phyloP scores from a whole-genome alignment of 176 grass and related monocot species.

The Triticum urartu region DNA sequence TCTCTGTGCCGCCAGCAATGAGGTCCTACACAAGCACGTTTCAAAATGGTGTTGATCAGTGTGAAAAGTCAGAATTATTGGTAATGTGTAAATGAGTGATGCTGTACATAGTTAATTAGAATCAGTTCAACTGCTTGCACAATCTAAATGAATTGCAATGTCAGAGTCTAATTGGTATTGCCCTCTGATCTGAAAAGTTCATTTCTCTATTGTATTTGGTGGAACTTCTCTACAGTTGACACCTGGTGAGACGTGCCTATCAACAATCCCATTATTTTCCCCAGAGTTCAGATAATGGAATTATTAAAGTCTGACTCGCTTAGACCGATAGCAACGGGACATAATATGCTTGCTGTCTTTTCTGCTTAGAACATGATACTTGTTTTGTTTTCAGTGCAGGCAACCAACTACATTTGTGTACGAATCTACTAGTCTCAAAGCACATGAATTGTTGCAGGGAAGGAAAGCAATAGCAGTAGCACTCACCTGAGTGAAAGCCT shows the following conservation, averaged over 20 bases:
- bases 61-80: not conserved
- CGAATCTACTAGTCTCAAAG: not conserved
- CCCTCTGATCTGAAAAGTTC: not conserved
- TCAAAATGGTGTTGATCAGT: not conserved
- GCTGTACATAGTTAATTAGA: not conserved
- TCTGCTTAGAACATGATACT: not conserved
- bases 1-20: constrained; percentile 63
- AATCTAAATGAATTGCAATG: not conserved
- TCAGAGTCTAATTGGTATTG: not conserved
- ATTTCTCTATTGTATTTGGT: not conserved
- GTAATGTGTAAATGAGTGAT: not conserved
- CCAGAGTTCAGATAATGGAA: not conserved
- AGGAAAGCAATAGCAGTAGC: too few species aligned
- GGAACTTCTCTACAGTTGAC: not conserved
- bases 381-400: not conserved
- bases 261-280: not conserved
- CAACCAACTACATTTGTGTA: not conserved
- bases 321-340: not conserved
- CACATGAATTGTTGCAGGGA: not conserved
- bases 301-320: not conserved
- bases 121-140: not conserved
- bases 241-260: not conserved
- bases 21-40: constrained; percentile 36
- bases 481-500: constrained; percentile 81
- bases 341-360: not conserved